Evolutionary conservation across 345 rosid genomes (phyloP), one percentile per base, ranked within the genome.

Genomic region (Lepidium aucheri): DNA sequence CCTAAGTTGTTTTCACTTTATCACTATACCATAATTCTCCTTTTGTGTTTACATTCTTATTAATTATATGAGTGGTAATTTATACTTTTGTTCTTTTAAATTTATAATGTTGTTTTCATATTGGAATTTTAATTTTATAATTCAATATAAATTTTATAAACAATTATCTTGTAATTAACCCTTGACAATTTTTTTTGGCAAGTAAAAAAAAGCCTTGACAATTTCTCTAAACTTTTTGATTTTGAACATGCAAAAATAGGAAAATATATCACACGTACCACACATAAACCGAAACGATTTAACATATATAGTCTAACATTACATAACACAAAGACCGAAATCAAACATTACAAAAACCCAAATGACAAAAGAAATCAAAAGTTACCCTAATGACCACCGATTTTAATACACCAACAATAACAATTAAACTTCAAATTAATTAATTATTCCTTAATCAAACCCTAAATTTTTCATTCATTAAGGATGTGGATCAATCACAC

Each of bases 401-500:
- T 18, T 15, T 28, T 9, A 20, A 22, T 16, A 69, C 3, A 52
- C 34, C 54, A 53, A 45, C 62, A 51, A 50, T 50, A 20, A 51
- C 41, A 57, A 28, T 28, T 28, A 28, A 28, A 28, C 32, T 68
- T 42, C 34, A 34, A 47, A 42, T 38, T 40, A 69, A 50, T 30
- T 33, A 59, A 30, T 58, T 57, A 68, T 68, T 58, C 28, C 16
- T 39, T 59, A 4, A 47, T 16, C 1, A 30, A 69, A 51, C 60
- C 44, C 51, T 62, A 54, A 55, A 6, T 12, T 39, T 30, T 64
- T 49, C 39, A 28, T 33, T 17, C 53, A 30, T 33, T 6, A 72
- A 42, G 76, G 76, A 58, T 73, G 76, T 65, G 76, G 76, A 73
- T 24, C 65, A 6, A 72, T 4, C 14, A 63, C 4, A 8, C 64